A percentile compares a stretch with the other conserved stretches of the same genome.
phyloP scores from a whole-genome alignment of 306 rosid genomes.

The Malus domestica region ASM211411v1 NC_041803.1:79001-79500 shows the following conservation, averaged over 20 bases:
- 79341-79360: background rate
- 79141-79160: background rate
- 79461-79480: conserved; percentile 97
- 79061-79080: background rate
- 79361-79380: background rate
- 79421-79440: background rate
- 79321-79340: background rate
- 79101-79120: background rate
- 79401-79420: background rate
- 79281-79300: background rate
- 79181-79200: background rate
- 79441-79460: conserved; percentile 90
- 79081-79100: background rate
- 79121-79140: background rate
- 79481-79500: conserved; percentile 98
- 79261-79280: background rate
- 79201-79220: background rate
- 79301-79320: background rate
- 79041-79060: background rate
- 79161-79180: background rate
- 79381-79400: background rate
- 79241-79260: background rate
- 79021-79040: background rate
- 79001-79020: background rate
- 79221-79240: background rate